Evolutionary conservation across 2,329 filamentous ascomycete species (phyloP), one percentile per base, ranked within the genome.

Genomic region (Nemania sp.): DNA sequence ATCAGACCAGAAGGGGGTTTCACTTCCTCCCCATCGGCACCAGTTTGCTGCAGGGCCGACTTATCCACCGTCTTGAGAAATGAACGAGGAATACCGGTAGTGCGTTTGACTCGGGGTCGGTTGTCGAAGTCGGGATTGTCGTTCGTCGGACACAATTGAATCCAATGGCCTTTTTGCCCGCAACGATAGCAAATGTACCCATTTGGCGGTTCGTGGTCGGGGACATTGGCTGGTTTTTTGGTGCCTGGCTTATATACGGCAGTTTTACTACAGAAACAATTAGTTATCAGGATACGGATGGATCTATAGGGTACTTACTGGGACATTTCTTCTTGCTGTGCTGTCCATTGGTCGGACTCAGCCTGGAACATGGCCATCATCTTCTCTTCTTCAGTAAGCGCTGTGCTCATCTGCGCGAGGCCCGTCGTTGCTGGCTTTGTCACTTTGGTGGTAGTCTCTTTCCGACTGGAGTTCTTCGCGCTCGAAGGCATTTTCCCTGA

Each of bases 121-220:
- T 94, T 94, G 81, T 99, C 96, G 80, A 94, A 98, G 69, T 94
- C 94, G 2, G 96, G 95, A 73, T 99, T 94, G 79, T 97, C 93
- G 79, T 99, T 99, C n/a, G 95, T 99, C 6, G 96, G 96, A 77
- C 96, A 99, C 60, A 93, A 89, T 82, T 98, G 95, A 70, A 99
- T 99, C 95, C 95, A 99, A 80, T 99, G 96, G n/a, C 94, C 96
- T 82, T 98, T 98, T 80, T 98, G 92, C 69, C 94, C 92, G 81
- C 96, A 99, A 57, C 96, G 91, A 79, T 98, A 97, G 82, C 96
- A 99, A 69, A 98, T 91, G 80, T 99, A 99, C 61, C 94, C 94
- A 61, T 92, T 92, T 0, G 96, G 96, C 2, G 96, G 94, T 53
- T 96, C 93, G 77, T 97, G 94, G 74, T 97, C 94, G 3, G 96